A percentile compares a stretch with the other conserved stretches of the same genome.
phyloP scores from a whole-genome alignment of 176 grass and related monocot genomes.

The Chrysopogon serrulatus region DNA sequence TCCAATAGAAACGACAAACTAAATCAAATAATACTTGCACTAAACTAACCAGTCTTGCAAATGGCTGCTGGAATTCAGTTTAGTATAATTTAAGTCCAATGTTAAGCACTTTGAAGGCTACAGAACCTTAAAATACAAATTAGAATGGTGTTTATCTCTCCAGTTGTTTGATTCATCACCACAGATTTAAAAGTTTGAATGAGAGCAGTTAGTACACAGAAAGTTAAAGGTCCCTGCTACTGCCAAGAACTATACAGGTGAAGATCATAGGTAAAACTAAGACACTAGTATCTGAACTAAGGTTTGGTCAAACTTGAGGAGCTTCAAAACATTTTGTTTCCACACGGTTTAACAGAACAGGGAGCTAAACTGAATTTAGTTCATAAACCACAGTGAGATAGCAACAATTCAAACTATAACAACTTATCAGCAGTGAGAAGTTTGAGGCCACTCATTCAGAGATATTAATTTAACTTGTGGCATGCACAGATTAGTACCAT shows the following conservation, averaged over 20 bases:
- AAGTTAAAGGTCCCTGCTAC: background rate
- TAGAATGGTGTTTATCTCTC: background rate
- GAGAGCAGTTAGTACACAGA: background rate
- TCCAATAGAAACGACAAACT: constrained; percentile 5
- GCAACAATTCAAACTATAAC: background rate
- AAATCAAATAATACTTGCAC: background rate
- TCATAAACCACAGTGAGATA: background rate
- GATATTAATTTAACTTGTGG: background rate
- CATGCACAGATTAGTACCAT: constrained; percentile 37
- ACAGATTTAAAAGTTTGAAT: background rate
- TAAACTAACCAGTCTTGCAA: background rate
- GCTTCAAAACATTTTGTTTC: background rate
- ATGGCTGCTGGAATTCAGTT: background rate
- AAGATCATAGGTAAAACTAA: background rate
- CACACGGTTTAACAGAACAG: constrained; percentile 8
- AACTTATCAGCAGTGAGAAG: background rate
- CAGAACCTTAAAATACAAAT: constrained; percentile 1
- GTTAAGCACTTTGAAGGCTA: background rate
- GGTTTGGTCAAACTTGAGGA: background rate
- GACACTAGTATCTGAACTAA: background rate
- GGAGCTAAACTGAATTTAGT: background rate
- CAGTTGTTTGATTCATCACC: background rate
- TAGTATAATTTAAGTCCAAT: background rate
- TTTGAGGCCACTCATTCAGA: background rate
- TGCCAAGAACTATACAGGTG: background rate